Evolutionary conservation across 805 yeast species (phyloP).

Genomic region (Starmerella lactis-condensi): DNA sequence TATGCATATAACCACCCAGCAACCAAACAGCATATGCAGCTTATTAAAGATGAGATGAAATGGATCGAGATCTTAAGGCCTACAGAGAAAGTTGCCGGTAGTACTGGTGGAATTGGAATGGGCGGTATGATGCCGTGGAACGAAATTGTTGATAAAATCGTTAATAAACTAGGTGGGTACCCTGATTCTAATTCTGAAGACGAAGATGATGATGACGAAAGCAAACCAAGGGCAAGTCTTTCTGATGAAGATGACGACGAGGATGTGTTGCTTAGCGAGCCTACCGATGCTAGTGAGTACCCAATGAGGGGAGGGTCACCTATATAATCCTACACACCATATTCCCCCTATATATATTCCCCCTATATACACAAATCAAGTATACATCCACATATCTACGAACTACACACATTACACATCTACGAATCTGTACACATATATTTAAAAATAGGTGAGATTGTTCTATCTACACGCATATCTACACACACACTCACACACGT

Average conservation of each 20-base stretch:
- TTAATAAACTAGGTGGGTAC: constrained; percentile 47
- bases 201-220: constrained; percentile 26
- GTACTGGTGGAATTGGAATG: constrained; percentile 96
- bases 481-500: no score
- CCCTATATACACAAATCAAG: no score
- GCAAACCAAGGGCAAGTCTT: constrained; percentile 19
- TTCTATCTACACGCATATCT: no score
- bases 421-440: no score
- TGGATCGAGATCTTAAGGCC: constrained; percentile 91
- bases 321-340: no score
- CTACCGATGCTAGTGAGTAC: no score
- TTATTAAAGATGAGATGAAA: constrained; percentile 76
- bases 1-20: constrained; percentile 77
- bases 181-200: constrained; percentile 34
- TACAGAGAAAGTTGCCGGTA: constrained; percentile 78
- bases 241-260: constrained; percentile 25
- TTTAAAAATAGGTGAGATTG: no score
- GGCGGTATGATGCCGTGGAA: constrained; percentile 99
- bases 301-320: no score
- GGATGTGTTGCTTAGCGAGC: no score
- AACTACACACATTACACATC: no score
- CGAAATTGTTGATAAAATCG: constrained; percentile 75
- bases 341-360: no score
- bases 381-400: no score
- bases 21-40: constrained; percentile 62